Evolutionary conservation across 768 basidiomycete species (phyloP).

Genomic region (Rhizopogon sp.): DNA sequence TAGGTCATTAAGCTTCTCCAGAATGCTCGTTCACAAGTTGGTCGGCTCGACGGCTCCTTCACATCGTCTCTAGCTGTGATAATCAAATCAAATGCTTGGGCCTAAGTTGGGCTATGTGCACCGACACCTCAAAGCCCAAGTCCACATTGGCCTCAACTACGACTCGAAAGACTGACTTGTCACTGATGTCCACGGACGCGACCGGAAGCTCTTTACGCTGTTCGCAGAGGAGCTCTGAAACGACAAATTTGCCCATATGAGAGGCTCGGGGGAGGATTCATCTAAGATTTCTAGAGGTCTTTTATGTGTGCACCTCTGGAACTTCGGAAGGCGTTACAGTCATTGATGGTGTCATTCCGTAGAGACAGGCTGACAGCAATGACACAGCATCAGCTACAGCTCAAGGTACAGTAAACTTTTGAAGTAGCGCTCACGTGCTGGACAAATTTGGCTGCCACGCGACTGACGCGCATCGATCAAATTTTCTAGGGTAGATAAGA

Average conservation of each 20-base stretch:
- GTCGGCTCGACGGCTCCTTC: conserved; percentile 5
- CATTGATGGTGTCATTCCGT: not conserved
- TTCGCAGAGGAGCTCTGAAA: conserved; percentile 16
- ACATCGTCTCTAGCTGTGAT: conserved; percentile 26
- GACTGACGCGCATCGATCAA: too few species aligned
- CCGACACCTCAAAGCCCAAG: conserved; percentile 24
- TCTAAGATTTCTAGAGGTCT: not conserved
- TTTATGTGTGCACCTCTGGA: not conserved
- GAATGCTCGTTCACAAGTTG: conserved; percentile 8
- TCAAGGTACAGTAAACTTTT: too few species aligned
- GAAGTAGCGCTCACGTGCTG: too few species aligned
- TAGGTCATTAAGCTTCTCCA: conserved; percentile 19
- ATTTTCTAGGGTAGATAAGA: too few species aligned
- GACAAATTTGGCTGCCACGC: too few species aligned
- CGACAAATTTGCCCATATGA: conserved; percentile 10
- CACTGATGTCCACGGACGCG: conserved; percentile 30
- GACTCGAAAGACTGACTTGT: conserved; percentile 36
- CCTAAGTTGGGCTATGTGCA: conserved; percentile 26
- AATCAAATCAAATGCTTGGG: conserved; percentile 29
- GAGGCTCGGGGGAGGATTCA: too few species aligned
- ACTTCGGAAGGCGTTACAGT: not conserved
- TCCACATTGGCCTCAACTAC: conserved; percentile 47
- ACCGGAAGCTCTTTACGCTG: conserved; percentile 14
- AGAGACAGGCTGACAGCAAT: too few species aligned
- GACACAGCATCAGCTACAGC: not conserved